A percentile compares a stretch with the other conserved stretches of the same genome.
Conservation (phyloP, 2,329 filamentous ascomycete genomes). For the Aureobasidium pullulans region DNA sequence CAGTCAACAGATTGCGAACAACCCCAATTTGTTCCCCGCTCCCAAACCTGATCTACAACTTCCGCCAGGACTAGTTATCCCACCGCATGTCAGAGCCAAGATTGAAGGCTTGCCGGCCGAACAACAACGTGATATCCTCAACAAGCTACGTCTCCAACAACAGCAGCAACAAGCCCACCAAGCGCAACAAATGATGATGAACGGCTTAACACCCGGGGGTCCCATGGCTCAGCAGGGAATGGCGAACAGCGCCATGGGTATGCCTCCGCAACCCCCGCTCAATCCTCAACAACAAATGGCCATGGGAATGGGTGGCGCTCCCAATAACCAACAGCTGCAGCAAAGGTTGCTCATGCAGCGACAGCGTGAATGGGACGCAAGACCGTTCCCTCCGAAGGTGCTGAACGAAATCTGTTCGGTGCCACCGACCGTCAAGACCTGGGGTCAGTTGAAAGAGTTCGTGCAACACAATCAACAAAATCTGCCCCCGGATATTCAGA, state of each 20-base stretch:
- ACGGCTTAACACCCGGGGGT: background rate
- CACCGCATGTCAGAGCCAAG: constrained; percentile 9
- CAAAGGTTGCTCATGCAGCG: constrained; percentile 17
- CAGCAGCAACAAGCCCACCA: constrained; percentile 24
- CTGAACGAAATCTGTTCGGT: constrained; percentile 22
- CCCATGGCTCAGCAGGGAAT: constrained; percentile 14
- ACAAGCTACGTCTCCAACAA: constrained; percentile 16
- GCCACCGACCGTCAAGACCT: constrained; percentile 46
- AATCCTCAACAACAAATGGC: constrained; percentile 15
- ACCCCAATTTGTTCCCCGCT: constrained; percentile 7
- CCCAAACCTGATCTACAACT: constrained; percentile 7
- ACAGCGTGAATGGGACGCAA: constrained; percentile 19
- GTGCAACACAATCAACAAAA: constrained; percentile 39
- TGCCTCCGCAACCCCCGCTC: constrained; percentile 8
- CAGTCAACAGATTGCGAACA: constrained; percentile 11
- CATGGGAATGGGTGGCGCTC: constrained; percentile 2
- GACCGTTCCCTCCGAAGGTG: constrained; percentile 19
- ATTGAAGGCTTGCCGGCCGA: constrained; percentile 7
- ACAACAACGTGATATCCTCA: background rate
- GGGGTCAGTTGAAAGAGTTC: constrained; percentile 52
- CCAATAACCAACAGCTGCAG: constrained; percentile 7
- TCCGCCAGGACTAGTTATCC: constrained; percentile 7
- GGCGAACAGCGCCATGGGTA: constrained; percentile 16
- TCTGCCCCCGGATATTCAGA: constrained; percentile 33
- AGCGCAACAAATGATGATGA: constrained; percentile 22